phyloP scores from a whole-genome alignment of 495 filamentous ascomycete genomes.

The Podospora pseudopauciseta region DNA sequence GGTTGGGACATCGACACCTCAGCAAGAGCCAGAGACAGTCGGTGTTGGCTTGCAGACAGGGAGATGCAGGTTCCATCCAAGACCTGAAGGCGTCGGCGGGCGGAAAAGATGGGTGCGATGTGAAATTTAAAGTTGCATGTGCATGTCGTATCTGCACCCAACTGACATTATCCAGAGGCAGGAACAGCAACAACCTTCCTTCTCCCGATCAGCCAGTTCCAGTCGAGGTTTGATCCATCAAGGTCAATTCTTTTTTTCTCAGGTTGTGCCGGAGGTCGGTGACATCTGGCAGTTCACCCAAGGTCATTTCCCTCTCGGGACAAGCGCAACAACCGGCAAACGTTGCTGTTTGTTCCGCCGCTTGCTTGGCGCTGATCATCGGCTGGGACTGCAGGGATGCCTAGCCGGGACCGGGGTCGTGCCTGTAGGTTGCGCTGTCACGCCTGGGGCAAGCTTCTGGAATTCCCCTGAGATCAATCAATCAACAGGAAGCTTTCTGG shows the following conservation, averaged over 20 bases:
- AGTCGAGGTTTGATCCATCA: too few relatives aligned
- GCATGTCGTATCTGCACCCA: constrained; percentile 8
- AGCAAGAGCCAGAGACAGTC: neutral
- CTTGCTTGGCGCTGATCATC: constrained; percentile 32
- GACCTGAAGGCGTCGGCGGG: neutral
- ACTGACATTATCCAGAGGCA: constrained; percentile 1
- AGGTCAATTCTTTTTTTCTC: neutral
- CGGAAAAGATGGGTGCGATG: neutral
- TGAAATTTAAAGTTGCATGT: constrained; percentile 5
- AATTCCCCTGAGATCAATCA: neutral
- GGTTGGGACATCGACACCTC: neutral
- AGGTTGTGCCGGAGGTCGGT: neutral
- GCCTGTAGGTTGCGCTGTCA: neutral
- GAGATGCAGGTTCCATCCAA: neutral
- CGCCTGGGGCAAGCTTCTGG: neutral
- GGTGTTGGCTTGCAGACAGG: constrained; percentile 3
- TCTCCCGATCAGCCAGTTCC: constrained; percentile 3
- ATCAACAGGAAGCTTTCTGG: neutral
- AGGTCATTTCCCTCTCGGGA: constrained; percentile 13
- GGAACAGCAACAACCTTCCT: neutral
- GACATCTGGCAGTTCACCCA: neutral
- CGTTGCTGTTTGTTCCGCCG: constrained; percentile 23
- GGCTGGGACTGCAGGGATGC: constrained; percentile 23
- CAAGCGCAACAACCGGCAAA: constrained; percentile 9
- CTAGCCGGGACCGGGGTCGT: neutral